Base-by-base conservation (phyloP, 1,139 yeast species). In the Pichia sp. region DNA sequence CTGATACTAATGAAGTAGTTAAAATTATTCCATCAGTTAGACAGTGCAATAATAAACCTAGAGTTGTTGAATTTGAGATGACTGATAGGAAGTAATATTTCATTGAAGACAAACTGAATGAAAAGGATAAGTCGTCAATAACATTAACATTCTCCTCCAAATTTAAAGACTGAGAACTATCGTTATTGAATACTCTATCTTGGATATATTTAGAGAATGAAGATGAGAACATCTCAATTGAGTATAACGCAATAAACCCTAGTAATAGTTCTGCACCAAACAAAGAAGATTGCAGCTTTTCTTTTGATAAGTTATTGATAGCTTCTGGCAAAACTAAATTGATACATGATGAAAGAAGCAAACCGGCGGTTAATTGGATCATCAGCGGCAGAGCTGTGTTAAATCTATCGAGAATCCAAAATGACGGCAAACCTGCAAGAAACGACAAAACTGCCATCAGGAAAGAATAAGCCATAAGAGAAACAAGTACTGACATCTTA, bases 1-100 rank as follows among this genome's bases (percentile, higher is more conserved):
- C 37, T 2, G 53, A 49, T 38, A 50, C 25, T 1, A 58, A 30
- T 1, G 72, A 69, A 2, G 78, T 77, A 0, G 90, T 89, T 41
- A 85, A 68, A 0, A 89, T 81, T n/a, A 85, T 69, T 2, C 95
- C 95, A 58, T 85, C 95, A 1, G 86, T 79, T 6, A 79, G 58
- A 0, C 87, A 79, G 59, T 85, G 95, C 25, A 85, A 70, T 0
- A 82, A 62, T 20, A 85, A 69, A 0, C 90, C 89, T 9, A 84
- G 59, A 0, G 85, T 77, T 11, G 79, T 69, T 1, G 83, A 66
- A 20, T 59, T 57, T 18, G 51, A 47, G 32, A 60, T 45, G 6
- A 59, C 61, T 4, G 62, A 56, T 7, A 44, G 32, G 0, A 59
- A 4, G 39, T 54, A 41, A 7, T 40, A 22, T 24, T 43, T 52